Percentiles rank a stretch among this genome's conserved stretches.
These are phyloP conservation scores for Trichaptum fuscoviolaceum DNA, from an alignment of 768 basidiomycete species.

Conservation along the genomic window DNA sequence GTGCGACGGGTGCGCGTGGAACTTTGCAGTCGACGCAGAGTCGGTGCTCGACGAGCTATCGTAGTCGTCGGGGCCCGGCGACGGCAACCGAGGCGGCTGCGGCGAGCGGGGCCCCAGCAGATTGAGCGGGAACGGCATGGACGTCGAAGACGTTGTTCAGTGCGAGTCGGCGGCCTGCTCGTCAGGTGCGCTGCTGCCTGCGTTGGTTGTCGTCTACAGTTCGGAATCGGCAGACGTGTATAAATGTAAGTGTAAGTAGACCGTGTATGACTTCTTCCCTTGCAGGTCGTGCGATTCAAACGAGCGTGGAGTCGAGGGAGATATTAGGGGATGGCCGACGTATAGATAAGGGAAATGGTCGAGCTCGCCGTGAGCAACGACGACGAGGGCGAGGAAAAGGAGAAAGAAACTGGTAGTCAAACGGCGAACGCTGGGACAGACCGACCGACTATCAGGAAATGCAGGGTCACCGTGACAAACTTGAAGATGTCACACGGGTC, in stretches of 20 bases:
- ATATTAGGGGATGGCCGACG: neutral
- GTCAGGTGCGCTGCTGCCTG: neutral
- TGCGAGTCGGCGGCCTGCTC: neutral
- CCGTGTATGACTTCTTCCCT: neutral
- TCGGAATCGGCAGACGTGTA: neutral
- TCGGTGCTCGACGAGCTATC: slow-evolving; percentile 42
- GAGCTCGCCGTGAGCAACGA: neutral
- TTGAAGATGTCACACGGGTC: neutral
- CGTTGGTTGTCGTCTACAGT: neutral
- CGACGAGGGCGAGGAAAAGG: neutral
- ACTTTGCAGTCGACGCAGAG: slow-evolving; percentile 31
- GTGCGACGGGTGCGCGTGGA: slow-evolving; percentile 14
- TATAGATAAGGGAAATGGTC: neutral
- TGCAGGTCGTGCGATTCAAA: neutral
- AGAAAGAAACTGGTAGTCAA: neutral
- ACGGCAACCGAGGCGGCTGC: neutral
- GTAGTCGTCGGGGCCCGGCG: slow-evolving; percentile 27
- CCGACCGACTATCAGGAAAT: neutral
- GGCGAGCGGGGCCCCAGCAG: neutral
- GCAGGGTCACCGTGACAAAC: neutral
- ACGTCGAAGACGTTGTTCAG: neutral
- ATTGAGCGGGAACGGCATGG: neutral
- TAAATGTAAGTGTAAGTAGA: neutral
- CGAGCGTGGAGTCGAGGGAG: neutral
- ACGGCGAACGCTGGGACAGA: neutral